A percentile compares a stretch with the other conserved stretches of the same genome.
Evolutionary conservation across 768 basidiomycete genomes (phyloP).

Genomic region (Mycena albidolilacea): DNA sequence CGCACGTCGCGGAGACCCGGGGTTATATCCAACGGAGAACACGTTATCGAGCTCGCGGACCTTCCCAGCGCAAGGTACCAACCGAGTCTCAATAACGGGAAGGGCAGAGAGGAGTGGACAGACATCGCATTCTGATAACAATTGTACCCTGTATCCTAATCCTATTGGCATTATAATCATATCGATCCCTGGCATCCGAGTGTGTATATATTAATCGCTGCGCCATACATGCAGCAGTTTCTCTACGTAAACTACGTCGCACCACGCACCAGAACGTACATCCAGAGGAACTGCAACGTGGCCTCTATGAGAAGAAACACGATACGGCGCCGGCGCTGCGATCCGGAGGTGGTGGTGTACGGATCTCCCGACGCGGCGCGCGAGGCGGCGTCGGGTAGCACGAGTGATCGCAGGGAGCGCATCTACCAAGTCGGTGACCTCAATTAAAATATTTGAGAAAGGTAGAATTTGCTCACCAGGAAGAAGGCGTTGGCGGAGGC

Average conservation of each 20-base stretch:
- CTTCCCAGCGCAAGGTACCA: conserved; percentile 15
- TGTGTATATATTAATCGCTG: conserved; percentile 7
- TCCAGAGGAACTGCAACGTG: conserved; percentile 85
- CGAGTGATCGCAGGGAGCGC: conserved; percentile 92
- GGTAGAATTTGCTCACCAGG: conserved; percentile 66
- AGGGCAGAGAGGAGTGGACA: conserved; percentile 27
- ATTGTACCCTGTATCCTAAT: background rate
- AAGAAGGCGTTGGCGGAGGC: conserved; percentile 95
- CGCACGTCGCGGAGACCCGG: background rate
- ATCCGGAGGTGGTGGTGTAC: conserved; percentile 73
- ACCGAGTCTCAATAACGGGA: background rate
- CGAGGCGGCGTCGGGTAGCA: conserved; percentile 84
- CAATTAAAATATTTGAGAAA: background rate
- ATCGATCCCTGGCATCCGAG: background rate
- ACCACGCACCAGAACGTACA: conserved; percentile 83
- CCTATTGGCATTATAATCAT: too few relatives aligned
- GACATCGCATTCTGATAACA: conserved; percentile 24
- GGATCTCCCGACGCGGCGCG: conserved; percentile 56
- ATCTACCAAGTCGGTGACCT: conserved; percentile 65
- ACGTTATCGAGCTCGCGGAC: conserved; percentile 16
- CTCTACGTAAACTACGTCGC: background rate
- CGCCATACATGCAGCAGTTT: conserved; percentile 5
- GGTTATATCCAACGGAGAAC: background rate
- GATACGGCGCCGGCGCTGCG: conserved; percentile 87
- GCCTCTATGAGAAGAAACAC: conserved; percentile 93